Evolutionary conservation across 2,329 filamentous ascomycete species (phyloP).

Genomic region (Daldinia eschscholtzii): DNA sequence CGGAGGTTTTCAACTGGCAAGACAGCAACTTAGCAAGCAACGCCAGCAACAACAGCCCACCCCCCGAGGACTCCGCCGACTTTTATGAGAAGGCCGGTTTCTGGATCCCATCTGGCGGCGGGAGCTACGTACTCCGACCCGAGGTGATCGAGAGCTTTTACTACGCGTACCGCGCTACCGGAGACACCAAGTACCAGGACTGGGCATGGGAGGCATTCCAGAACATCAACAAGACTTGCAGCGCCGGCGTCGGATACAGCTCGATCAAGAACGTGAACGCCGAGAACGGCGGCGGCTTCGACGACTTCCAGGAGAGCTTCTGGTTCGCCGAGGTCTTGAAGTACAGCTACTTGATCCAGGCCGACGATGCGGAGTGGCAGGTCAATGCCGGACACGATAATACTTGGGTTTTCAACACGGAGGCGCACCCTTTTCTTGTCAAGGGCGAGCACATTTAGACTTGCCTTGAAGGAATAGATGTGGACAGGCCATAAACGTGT

Average conservation of each 20-base stretch:
- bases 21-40: constrained; percentile 55
- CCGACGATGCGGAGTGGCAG: constrained; percentile 68
- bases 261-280: constrained; percentile 75
- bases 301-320: constrained; percentile 86
- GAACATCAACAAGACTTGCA: constrained; percentile 73
- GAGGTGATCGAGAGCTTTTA: constrained; percentile 89
- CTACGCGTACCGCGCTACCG: constrained; percentile 86
- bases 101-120: constrained; percentile 69
- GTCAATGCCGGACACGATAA: constrained; percentile 61
- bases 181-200: constrained; percentile 80
- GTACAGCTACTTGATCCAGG: constrained; percentile 81
- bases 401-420: constrained; percentile 67
- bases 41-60: constrained; percentile 56
- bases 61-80: constrained; percentile 60
- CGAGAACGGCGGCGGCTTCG: constrained; percentile 68
- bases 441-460: constrained; percentile 48
- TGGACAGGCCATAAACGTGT: background rate
- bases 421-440: constrained; percentile 51
- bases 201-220: constrained; percentile 86
- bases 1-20: constrained; percentile 77
- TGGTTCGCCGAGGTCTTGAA: constrained; percentile 90
- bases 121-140: constrained; percentile 77
- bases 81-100: constrained; percentile 79
- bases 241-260: constrained; percentile 75
- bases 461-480: background rate